Conservation (phyloP, 2,329 filamentous ascomycete species). For the Phialophora verrucosa region DNA sequence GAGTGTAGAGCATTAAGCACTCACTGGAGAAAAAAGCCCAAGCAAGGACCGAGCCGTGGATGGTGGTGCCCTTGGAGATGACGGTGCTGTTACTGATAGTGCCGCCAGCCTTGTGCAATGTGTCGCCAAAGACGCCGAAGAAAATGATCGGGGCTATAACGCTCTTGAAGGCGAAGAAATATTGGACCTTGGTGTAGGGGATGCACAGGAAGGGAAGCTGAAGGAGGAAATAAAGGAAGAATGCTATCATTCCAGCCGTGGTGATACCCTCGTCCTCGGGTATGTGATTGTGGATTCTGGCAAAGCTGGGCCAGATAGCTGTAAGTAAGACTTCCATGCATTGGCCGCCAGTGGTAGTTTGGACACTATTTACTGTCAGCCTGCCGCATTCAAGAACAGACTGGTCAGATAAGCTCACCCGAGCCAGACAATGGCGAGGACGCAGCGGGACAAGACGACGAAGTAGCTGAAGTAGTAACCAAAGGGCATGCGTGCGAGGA, state of each 20-base stretch:
- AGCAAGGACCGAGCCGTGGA: constrained; percentile 31
- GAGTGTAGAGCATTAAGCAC: constrained; percentile 4
- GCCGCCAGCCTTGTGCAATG: constrained; percentile 34
- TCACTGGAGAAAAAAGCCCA: constrained; percentile 37
- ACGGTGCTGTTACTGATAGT: constrained; percentile 36
- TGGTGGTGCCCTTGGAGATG: constrained; percentile 30
- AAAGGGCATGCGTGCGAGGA: constrained; percentile 61
- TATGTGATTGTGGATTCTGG: constrained; percentile 51
- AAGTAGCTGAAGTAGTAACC: constrained; percentile 64
- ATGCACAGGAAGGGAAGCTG: constrained; percentile 54
- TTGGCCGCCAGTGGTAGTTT: constrained; percentile 37
- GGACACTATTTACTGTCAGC: constrained; percentile 28
- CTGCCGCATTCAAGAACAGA: constrained; percentile 56
- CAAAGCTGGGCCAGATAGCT: constrained; percentile 57
- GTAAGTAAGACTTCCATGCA: constrained; percentile 36
- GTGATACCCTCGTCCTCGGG: constrained; percentile 53
- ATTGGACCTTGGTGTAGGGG: constrained; percentile 37
- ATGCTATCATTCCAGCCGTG: constrained; percentile 53
- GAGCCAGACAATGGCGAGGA: constrained; percentile 64
- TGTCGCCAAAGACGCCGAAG: constrained; percentile 34
- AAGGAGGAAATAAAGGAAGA: constrained; percentile 53
- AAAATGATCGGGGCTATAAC: constrained; percentile 37
- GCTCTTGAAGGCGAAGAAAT: constrained; percentile 36
- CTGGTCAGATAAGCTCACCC: constrained; percentile 52
- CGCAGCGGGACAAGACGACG: constrained; percentile 59